Conservation (phyloP, 805 yeast genomes). For the Pichia eremophila region DNA sequence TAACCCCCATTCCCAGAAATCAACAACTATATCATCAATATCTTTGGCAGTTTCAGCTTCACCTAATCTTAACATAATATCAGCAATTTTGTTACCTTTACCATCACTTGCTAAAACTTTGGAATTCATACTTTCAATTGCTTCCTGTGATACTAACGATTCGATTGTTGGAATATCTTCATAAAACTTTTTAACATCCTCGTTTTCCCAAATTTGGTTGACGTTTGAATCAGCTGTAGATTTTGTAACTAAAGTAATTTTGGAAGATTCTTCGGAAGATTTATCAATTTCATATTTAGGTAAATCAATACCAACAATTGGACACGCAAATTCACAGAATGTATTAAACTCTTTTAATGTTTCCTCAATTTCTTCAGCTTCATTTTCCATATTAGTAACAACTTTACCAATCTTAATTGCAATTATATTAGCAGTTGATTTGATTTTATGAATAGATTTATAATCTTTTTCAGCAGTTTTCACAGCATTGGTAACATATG, state of each 20-base stretch:
- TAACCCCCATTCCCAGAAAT: conserved; percentile 41
- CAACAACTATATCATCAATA: conserved; percentile 37
- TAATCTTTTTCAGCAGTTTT: conserved; percentile 28
- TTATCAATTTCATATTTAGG: conserved; percentile 28
- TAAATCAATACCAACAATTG: conserved; percentile 28
- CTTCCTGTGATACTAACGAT: conserved; percentile 24
- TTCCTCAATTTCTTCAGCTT: conserved; percentile 20
- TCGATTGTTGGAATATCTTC: conserved; percentile 39
- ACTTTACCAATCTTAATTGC: conserved; percentile 61
- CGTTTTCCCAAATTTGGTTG: conserved; percentile 50
- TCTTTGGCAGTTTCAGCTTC: conserved; percentile 37
- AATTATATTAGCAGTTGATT: conserved; percentile 37
- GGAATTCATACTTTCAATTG: conserved; percentile 6
- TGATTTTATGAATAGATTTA: conserved; percentile 27
- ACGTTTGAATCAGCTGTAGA: neutral
- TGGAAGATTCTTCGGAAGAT: conserved; percentile 18
- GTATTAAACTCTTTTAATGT: conserved; percentile 34
- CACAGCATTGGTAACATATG: conserved; percentile 36
- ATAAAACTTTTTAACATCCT: conserved; percentile 58
- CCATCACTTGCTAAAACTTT: conserved; percentile 3
- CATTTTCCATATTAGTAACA: conserved; percentile 25
- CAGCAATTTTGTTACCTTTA: conserved; percentile 12
- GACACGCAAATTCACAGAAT: conserved; percentile 36
- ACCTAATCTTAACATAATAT: conserved; percentile 15
- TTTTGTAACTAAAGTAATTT: conserved; percentile 17